Conservation (phyloP, 1,284 basidiomycete species). For the Fomitopsis betulina region DNA sequence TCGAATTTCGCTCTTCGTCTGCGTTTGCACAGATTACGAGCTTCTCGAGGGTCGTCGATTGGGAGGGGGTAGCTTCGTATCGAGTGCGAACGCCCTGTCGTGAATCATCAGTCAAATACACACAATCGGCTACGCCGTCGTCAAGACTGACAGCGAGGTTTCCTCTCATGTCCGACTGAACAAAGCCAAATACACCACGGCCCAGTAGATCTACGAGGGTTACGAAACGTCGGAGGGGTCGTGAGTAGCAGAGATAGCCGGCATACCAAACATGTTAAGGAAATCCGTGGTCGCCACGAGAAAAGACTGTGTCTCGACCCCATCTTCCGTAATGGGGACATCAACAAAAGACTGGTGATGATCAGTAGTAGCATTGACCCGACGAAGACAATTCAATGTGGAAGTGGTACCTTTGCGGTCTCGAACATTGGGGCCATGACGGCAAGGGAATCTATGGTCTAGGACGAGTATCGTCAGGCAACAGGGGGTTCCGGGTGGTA, state of each 20-base stretch:
- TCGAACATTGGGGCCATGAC: slow-evolving; percentile 74
- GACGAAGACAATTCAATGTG: not conserved
- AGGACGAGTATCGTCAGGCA: not conserved
- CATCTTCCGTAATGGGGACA: slow-evolving; percentile 70
- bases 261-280: slow-evolving; percentile 84
- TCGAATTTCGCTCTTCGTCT: slow-evolving; percentile 45
- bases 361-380: slow-evolving; percentile 4
- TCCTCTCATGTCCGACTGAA: slow-evolving; percentile 85
- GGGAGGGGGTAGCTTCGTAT: slow-evolving; percentile 49
- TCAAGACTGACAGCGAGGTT: slow-evolving; percentile 72
- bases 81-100: slow-evolving; percentile 77
- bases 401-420: slow-evolving; percentile 57
- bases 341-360: slow-evolving; percentile 77
- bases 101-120: slow-evolving; percentile 6
- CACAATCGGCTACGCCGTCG: not conserved
- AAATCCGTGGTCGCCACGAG: slow-evolving; percentile 89
- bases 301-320: slow-evolving; percentile 83
- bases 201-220: slow-evolving; percentile 75
- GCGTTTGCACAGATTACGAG: slow-evolving; percentile 67
- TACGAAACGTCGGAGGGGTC: not conserved
- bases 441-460: not conserved
- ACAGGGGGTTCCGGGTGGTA: not conserved
- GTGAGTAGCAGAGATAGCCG: not conserved
- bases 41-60: slow-evolving; percentile 73
- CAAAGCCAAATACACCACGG: slow-evolving; percentile 83